Evolutionary conservation across 495 filamentous ascomycete genomes (phyloP).

Genomic region (Lepidopterella palustris): DNA sequence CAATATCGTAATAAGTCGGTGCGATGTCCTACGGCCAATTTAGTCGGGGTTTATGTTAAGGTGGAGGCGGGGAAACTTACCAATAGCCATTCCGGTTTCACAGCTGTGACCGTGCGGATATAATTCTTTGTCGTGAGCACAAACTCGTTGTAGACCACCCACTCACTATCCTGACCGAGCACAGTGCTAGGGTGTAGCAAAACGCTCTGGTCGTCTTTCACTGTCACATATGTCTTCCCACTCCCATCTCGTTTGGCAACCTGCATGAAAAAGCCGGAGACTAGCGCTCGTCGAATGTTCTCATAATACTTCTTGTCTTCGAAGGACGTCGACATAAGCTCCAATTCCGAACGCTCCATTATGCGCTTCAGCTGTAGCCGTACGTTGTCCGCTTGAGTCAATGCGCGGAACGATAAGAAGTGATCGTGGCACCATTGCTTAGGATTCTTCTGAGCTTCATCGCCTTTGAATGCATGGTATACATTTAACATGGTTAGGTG

Average conservation of each 20-base stretch:
- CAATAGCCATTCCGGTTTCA: constrained; percentile 80
- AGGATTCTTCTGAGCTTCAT: constrained; percentile 62
- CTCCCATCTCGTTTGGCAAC: constrained; percentile 81
- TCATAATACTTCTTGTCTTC: constrained; percentile 95
- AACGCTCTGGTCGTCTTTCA: constrained; percentile 90
- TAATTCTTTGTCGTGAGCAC: constrained; percentile 97
- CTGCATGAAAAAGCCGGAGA: constrained; percentile 99
- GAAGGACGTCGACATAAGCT: constrained; percentile 81
- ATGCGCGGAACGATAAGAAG: constrained; percentile 82
- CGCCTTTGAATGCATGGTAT: constrained; percentile 90
- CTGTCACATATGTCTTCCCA: constrained; percentile 81
- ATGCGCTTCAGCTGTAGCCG: constrained; percentile 84
- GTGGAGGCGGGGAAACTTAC: constrained; percentile 47
- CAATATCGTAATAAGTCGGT: constrained; percentile 84
- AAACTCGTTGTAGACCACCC: constrained; percentile 98
- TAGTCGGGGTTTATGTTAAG: constrained; percentile 4
- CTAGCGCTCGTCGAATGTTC: constrained; percentile 91
- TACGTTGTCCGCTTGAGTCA: constrained; percentile 90
- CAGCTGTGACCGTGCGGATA: constrained; percentile 53
- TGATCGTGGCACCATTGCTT: constrained; percentile 97
- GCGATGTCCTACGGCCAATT: constrained; percentile 66
- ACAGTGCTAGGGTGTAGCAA: constrained; percentile 89
- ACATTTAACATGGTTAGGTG: constrained; percentile 95
- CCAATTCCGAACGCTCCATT: constrained; percentile 86
- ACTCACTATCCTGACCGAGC: constrained; percentile 77